These are phyloP conservation scores for Solanum pinnatisectum DNA, from an alignment of 257 asterid genomes.

Conservation along the genomic window DNA sequence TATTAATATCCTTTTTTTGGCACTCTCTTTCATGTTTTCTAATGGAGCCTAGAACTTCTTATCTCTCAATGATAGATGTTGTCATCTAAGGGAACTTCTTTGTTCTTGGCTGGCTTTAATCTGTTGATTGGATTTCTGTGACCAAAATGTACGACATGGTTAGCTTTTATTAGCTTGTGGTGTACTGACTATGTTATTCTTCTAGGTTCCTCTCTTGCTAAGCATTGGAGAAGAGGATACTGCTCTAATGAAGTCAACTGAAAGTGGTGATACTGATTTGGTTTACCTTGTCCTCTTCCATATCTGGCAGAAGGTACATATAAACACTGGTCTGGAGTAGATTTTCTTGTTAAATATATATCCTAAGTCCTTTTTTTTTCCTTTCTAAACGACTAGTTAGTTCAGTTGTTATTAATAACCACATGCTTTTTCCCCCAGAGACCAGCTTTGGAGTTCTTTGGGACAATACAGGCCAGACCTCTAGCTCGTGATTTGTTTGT, in stretches of 20 bases:
- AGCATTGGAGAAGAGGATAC: slow-evolving; percentile 96
- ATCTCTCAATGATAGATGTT: not conserved
- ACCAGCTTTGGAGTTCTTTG: slow-evolving; percentile 66
- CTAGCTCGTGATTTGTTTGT: slow-evolving; percentile 90
- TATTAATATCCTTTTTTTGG: not conserved
- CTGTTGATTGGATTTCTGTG: not conserved
- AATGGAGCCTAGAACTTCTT: not conserved
- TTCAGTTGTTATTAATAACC: slow-evolving; percentile 1
- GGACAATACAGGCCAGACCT: slow-evolving; percentile 75
- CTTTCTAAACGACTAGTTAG: not conserved
- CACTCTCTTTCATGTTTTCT: not conserved
- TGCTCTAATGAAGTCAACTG: slow-evolving; percentile 80
- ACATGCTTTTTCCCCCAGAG: slow-evolving; percentile 39
- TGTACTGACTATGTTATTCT: not conserved
- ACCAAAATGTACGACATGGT: not conserved
- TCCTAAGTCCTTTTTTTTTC: not conserved
- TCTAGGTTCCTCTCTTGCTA: slow-evolving; percentile 85
- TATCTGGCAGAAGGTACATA: slow-evolving; percentile 77
- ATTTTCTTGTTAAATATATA: not conserved
- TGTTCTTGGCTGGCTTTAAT: not conserved
- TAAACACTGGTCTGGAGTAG: slow-evolving; percentile 4
- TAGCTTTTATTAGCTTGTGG: not conserved
- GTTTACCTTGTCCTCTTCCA: slow-evolving; percentile 92
- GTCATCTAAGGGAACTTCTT: not conserved
- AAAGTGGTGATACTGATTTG: slow-evolving; percentile 97